These are phyloP conservation scores for Lichtheimia ornata DNA, from an alignment of 371 early-diverging fungal genomes.

Conservation along the genomic window DNA sequence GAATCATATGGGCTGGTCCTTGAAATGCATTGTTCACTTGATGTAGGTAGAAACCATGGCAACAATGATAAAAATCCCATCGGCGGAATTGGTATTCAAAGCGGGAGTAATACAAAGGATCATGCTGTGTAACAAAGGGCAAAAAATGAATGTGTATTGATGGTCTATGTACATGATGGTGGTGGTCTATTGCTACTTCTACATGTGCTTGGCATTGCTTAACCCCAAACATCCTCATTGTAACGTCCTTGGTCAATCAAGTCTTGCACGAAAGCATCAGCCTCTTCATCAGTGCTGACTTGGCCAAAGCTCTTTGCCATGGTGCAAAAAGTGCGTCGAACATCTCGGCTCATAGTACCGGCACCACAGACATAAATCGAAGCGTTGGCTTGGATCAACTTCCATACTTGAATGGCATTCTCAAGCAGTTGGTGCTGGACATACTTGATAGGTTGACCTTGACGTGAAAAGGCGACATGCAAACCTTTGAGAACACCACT, in stretches of 20 bases:
- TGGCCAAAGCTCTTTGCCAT: constrained; percentile 42
- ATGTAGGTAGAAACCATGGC: no score
- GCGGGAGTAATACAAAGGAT: no score
- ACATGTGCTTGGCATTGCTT: constrained; percentile 3
- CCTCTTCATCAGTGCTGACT: constrained; percentile 30
- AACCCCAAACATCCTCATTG: constrained; percentile 58
- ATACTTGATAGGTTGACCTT: constrained; percentile 29
- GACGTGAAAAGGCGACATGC: constrained; percentile 74
- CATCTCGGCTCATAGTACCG: constrained; percentile 50
- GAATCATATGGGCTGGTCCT: no score
- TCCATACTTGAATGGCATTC: constrained; percentile 37
- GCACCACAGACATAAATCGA: constrained; percentile 45
- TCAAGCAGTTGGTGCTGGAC: constrained; percentile 48
- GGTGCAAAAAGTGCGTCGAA: constrained; percentile 36
- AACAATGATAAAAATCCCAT: no score
- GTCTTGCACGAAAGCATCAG: constrained; percentile 26
- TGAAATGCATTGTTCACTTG: no score
- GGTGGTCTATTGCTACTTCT: no score
- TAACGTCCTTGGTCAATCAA: constrained; percentile 37
- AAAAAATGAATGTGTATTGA: no score
- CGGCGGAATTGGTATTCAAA: no score
- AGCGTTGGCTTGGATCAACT: constrained; percentile 23
- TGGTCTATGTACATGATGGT: no score
- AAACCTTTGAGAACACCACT: constrained; percentile 55
- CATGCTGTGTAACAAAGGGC: no score